A percentile compares a stretch with the other conserved stretches of the same genome.
These are phyloP conservation scores for Leishmania aethiopica DNA, from an alignment of 208 protist genomes.

Conservation along the genomic window DNA sequence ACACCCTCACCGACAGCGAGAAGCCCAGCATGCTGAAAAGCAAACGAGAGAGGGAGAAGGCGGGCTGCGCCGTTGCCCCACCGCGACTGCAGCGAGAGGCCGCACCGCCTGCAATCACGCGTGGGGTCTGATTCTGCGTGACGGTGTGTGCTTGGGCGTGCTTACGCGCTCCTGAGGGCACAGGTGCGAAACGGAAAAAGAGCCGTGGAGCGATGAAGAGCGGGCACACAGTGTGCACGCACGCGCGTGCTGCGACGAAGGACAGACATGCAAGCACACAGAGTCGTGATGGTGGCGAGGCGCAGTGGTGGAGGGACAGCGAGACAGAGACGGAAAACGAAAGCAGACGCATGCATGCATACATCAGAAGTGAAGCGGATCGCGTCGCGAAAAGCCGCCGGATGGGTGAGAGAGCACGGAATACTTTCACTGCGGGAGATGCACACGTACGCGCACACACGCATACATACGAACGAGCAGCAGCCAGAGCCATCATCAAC, in stretches of 20 bases:
- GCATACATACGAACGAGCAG: background rate
- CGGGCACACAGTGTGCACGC: background rate
- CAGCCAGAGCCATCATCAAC: slow-evolving; percentile 4
- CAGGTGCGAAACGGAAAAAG: background rate
- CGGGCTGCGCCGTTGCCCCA: background rate
- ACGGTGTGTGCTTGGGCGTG: background rate
- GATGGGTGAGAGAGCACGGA: background rate
- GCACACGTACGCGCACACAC: background rate
- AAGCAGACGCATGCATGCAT: background rate
- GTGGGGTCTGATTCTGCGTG: background rate
- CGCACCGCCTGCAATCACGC: background rate
- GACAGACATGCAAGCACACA: background rate
- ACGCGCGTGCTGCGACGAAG: background rate
- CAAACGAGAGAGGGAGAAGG: background rate
- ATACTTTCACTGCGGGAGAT: background rate
- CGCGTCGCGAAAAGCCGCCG: background rate
- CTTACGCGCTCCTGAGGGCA: background rate
- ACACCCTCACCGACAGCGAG: background rate
- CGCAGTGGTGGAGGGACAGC: background rate
- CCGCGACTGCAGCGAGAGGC: background rate
- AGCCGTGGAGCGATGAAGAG: background rate
- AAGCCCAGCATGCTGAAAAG: slow-evolving; percentile 1
- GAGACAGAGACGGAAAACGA: background rate
- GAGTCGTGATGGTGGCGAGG: background rate
- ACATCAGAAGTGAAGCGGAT: background rate